A percentile compares a stretch with the other conserved stretches of the same genome.
These are phyloP conservation scores for Penicillium psychrofluorescens DNA, from an alignment of 495 filamentous ascomycete species.

Conservation along the genomic window DNA sequence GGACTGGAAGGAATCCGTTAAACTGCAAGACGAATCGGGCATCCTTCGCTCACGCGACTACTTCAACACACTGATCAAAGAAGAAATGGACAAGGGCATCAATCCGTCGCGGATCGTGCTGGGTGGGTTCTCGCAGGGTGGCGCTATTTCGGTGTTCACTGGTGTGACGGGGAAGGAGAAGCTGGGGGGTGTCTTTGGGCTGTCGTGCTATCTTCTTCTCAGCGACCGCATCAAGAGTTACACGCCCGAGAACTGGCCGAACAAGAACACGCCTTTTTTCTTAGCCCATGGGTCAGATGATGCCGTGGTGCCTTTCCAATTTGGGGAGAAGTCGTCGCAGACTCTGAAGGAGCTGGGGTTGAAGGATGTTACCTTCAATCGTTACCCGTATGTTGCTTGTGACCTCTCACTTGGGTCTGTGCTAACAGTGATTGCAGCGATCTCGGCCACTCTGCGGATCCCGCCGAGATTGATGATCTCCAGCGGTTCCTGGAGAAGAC, in stretches of 20 bases:
- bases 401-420: neutral
- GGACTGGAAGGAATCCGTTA: conserved; percentile 40
- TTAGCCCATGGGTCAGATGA: conserved; percentile 79
- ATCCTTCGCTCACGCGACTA: conserved; percentile 65
- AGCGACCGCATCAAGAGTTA: conserved; percentile 62
- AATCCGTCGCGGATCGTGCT: conserved; percentile 75
- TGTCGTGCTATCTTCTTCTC: conserved; percentile 77
- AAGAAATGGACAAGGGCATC: conserved; percentile 78
- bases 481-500: conserved; percentile 64
- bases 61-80: conserved; percentile 74
- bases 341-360: conserved; percentile 57
- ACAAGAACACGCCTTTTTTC: conserved; percentile 78
- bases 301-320: conserved; percentile 56
- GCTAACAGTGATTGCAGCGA: conserved; percentile 35
- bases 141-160: conserved; percentile 52
- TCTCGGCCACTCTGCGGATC: conserved; percentile 69
- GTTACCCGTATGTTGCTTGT: conserved; percentile 55
- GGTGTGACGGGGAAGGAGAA: conserved; percentile 68
- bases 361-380: conserved; percentile 63
- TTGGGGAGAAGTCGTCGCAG: conserved; percentile 59
- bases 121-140: conserved; percentile 60
- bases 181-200: conserved; percentile 79
- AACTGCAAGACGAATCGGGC: conserved; percentile 69
- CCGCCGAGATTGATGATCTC: conserved; percentile 74
- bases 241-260: conserved; percentile 55